Conservation (phyloP, 2,329 filamentous ascomycete genomes). For the Trematosphaeria pertusa region DNA sequence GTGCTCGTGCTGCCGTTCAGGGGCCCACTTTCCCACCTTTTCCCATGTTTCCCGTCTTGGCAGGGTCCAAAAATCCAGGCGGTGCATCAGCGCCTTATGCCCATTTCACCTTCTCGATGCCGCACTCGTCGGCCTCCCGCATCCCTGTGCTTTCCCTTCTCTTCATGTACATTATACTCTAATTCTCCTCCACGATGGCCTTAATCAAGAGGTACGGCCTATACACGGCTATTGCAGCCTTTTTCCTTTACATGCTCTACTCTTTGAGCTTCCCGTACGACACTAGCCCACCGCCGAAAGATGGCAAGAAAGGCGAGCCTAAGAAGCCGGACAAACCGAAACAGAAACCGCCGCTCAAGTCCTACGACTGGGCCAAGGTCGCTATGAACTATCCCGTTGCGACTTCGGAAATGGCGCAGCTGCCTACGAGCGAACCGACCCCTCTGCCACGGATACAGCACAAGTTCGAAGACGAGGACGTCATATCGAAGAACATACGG, state of each 20-base stretch:
- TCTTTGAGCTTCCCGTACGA: constrained; percentile 46
- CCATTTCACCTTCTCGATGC: constrained; percentile 2
- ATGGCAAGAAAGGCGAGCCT: too few species aligned
- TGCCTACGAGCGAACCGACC: constrained; percentile 48
- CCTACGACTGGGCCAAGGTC: constrained; percentile 50
- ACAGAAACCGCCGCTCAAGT: constrained; percentile 18
- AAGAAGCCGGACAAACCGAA: constrained; percentile 19
- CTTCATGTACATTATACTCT: constrained; percentile 15
- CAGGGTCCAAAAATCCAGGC: constrained; percentile 8
- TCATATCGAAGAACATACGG: constrained; percentile 39
- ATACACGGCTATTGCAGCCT: constrained; percentile 42
- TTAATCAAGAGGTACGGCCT: constrained; percentile 47
- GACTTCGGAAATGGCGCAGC: constrained; percentile 36
- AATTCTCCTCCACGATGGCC: constrained; percentile 42
- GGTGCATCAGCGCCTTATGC: constrained; percentile 6
- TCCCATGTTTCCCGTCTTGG: constrained; percentile 14
- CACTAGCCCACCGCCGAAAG: constrained; percentile 14
- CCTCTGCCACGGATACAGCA: constrained; percentile 53
- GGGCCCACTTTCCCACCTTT: too few species aligned
- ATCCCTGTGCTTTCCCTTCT: constrained; percentile 10
- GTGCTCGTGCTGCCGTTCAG: too few species aligned
- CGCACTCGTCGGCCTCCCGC: constrained; percentile 5
- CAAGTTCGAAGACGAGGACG: constrained; percentile 47
- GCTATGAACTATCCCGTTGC: constrained; percentile 50
- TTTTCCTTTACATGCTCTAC: constrained; percentile 47